Conservation (phyloP, 2,329 filamentous ascomycete species). For the Thermochaetoides dissita region DNA sequence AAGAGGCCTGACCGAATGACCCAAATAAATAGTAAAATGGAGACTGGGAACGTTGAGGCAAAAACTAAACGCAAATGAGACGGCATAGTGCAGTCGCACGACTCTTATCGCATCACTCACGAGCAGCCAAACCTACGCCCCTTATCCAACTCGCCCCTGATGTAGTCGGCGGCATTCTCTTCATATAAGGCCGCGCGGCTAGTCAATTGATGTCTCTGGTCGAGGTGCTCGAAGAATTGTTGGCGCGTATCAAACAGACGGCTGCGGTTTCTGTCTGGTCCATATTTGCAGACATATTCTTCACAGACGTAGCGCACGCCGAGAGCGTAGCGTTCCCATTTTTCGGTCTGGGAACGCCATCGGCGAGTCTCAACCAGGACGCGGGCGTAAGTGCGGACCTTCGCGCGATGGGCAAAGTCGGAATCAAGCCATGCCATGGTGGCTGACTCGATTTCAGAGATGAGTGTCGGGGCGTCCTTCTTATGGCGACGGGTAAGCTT, state of each 20-base stretch:
- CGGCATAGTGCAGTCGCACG: too few relatives aligned
- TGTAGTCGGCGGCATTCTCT: constrained; percentile 5
- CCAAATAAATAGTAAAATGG: too few relatives aligned
- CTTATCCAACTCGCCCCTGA: constrained; percentile 13
- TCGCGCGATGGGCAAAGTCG: constrained; percentile 1
- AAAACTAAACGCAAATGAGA: background rate
- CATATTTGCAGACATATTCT: constrained; percentile 10
- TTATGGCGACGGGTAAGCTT: constrained; percentile 11
- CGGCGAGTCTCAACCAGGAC: constrained; percentile 11
- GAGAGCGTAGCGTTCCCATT: constrained; percentile 16
- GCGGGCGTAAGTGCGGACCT: constrained; percentile 9
- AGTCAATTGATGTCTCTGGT: constrained; percentile 10
- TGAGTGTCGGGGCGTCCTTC: background rate
- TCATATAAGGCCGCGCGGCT: constrained; percentile 3
- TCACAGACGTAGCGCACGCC: constrained; percentile 14
- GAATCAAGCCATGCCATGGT: constrained; percentile 10
- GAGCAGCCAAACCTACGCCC: constrained; percentile 13
- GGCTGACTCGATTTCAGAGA: constrained; percentile 13
- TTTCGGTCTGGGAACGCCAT: constrained; percentile 9
- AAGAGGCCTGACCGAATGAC: too few relatives aligned
- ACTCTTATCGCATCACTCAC: too few relatives aligned
- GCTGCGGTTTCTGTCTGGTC: background rate
- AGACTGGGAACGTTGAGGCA: too few relatives aligned
- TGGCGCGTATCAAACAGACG: constrained; percentile 11
- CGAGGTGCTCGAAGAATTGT: constrained; percentile 15